Evolutionary conservation across 805 yeast genomes (phyloP).

Genomic region (Ogataea angusta): DNA sequence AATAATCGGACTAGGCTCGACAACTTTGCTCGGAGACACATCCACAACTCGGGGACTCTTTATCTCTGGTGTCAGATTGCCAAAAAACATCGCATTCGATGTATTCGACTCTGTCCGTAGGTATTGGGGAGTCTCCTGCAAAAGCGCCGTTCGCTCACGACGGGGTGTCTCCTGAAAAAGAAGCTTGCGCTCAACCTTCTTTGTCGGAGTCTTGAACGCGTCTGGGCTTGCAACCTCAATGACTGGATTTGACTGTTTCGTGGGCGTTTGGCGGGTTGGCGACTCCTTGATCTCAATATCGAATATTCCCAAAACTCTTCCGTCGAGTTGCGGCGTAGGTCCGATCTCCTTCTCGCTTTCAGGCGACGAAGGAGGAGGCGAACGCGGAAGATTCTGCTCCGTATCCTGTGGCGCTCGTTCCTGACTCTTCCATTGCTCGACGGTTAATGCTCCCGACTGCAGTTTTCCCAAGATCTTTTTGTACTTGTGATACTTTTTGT

Average conservation of each 20-base stretch:
- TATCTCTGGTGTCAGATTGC: conserved; percentile 11
- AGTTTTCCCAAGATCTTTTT: conserved; percentile 17
- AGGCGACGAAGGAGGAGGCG: conserved; percentile 9
- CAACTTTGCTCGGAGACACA: conserved; percentile 16
- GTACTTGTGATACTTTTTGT: conserved; percentile 33
- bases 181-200: conserved; percentile 23
- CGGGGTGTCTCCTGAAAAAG: conserved; percentile 17
- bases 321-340: conserved; percentile 85
- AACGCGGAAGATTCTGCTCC: background rate
- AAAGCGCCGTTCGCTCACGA: conserved; percentile 1
- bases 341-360: conserved; percentile 49
- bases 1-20: conserved; percentile 34
- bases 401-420: background rate
- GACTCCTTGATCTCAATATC: conserved; percentile 41
- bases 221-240: conserved; percentile 6
- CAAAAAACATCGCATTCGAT: conserved; percentile 5
- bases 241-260: background rate
- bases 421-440: conserved; percentile 12
- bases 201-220: conserved; percentile 31
- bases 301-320: conserved; percentile 69
- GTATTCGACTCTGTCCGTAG: conserved; percentile 17
- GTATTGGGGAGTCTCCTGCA: conserved; percentile 25
- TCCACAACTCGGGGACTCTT: background rate
- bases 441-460: conserved; percentile 13
- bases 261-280: conserved; percentile 17